These are phyloP conservation scores for Carex scoparia DNA, from an alignment of 176 grass and related monocot genomes.

Conservation along the genomic window DNA sequence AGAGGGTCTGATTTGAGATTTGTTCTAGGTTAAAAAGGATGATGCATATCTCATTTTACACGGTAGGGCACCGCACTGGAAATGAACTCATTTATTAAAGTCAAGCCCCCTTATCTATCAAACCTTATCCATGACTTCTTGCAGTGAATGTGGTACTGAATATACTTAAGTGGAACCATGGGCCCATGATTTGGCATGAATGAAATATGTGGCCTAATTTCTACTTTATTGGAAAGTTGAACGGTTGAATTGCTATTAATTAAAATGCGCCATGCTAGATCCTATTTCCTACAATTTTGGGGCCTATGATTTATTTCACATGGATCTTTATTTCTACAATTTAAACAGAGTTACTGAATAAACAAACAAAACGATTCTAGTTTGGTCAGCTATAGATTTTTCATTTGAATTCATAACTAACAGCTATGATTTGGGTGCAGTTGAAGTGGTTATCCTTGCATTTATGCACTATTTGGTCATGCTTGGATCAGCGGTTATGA, in stretches of 20 bases:
- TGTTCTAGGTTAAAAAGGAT: too few relatives aligned
- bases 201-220: background rate
- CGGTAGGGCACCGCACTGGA: too few relatives aligned
- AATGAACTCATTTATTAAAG: background rate
- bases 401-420: constrained; percentile 26
- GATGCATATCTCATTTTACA: too few relatives aligned
- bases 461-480: constrained; percentile 96
- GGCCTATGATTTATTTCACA: background rate
- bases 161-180: background rate
- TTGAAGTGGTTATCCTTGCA: constrained; percentile 58
- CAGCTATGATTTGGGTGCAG: constrained; percentile 43
- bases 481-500: constrained; percentile 88
- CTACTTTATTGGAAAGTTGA: background rate
- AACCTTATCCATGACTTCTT: background rate
- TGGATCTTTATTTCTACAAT: background rate
- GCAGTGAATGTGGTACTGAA: background rate
- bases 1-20: too few relatives aligned
- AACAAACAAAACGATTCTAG: background rate
- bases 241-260: background rate
- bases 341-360: background rate
- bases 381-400: background rate
- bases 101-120: background rate
- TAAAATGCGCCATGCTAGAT: constrained; percentile 1
- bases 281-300: background rate
- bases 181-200: background rate